Percentiles rank a stretch among this genome's conserved stretches.
Conservation (phyloP, 148 eudicot species). For the Cornus controversa region DNA sequence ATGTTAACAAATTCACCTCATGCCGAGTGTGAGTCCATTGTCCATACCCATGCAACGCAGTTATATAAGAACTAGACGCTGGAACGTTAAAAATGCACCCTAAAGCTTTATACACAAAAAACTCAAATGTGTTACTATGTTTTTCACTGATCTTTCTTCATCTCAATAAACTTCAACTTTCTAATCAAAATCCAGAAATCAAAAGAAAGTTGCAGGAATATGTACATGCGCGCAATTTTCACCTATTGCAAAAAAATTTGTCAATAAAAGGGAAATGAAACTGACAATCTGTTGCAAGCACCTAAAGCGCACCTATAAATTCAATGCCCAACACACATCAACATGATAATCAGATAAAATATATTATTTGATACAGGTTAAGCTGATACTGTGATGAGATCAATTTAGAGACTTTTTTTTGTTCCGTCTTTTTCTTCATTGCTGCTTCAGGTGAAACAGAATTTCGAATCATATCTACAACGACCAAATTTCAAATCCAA, state of each 20-base stretch:
- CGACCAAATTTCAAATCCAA: not conserved
- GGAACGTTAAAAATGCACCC: not conserved
- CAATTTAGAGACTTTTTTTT: not conserved
- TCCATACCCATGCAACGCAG: not conserved
- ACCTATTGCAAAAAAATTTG: not conserved
- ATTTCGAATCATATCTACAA: not conserved
- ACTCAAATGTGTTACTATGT: not conserved
- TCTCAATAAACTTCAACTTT: not conserved
- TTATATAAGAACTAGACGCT: not conserved
- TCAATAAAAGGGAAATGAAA: not conserved
- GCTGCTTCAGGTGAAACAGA: not conserved
- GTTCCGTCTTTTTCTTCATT: not conserved
- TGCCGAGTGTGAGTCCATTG: not conserved
- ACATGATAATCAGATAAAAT: not conserved
- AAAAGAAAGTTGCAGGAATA: not conserved
- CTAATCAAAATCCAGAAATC: not conserved
- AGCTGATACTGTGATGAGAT: not conserved
- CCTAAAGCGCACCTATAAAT: not conserved
- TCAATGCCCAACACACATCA: not conserved
- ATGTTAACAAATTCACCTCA: not conserved
- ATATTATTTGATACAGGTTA: not conserved
- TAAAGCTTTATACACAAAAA: not conserved
- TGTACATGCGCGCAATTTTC: not conserved
- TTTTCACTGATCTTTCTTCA: not conserved
- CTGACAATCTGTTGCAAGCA: not conserved